A percentile compares a stretch with the other conserved stretches of the same genome.
These are phyloP conservation scores for Jasminum sambac DNA, from an alignment of 257 asterid species.

Conservation along the genomic window DNA sequence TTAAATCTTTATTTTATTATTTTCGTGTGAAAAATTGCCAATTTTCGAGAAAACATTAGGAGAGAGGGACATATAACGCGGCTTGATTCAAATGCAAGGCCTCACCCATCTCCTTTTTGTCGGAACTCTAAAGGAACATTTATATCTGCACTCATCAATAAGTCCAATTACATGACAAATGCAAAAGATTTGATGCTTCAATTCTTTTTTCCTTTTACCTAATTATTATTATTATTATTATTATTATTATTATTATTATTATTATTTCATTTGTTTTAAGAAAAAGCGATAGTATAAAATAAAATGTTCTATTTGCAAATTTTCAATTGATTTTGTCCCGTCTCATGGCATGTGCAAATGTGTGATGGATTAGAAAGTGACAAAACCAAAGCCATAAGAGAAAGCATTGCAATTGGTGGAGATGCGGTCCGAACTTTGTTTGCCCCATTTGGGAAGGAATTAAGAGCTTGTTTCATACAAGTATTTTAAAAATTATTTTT, in stretches of 20 bases:
- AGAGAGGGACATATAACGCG: neutral
- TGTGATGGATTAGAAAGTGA: constrained; percentile 19
- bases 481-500: no score
- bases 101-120: neutral
- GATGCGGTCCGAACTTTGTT: neutral
- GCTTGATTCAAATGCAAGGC: neutral
- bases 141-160: neutral
- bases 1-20: no score
- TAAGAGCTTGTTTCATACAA: no score
- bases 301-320: neutral
- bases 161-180: neutral
- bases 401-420: neutral
- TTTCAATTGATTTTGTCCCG: neutral
- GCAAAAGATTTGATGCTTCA: neutral
- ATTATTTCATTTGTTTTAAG: neutral
- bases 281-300: neutral
- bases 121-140: neutral
- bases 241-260: no score
- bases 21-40: neutral
- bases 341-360: constrained; percentile 29
- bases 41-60: neutral
- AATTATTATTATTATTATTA: no score
- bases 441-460: neutral
- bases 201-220: neutral
- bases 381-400: constrained; percentile 27